These are phyloP conservation scores for Cinchona pubescens DNA, from an alignment of 257 asterid genomes.

Conservation along the genomic window DNA sequence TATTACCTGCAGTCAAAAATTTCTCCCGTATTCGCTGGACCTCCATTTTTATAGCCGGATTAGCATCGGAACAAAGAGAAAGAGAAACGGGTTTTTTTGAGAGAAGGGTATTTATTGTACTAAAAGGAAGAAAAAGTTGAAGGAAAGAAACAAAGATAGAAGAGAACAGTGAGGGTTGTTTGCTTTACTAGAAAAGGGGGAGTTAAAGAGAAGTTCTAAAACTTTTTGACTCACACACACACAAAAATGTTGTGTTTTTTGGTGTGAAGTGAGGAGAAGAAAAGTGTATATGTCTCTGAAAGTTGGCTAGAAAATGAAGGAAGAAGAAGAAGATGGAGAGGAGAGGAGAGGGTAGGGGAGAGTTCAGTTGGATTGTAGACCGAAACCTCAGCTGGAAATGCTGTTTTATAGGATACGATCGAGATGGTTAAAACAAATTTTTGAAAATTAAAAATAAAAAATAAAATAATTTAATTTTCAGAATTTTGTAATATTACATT, in stretches of 20 bases:
- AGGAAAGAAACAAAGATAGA: conserved; percentile 27
- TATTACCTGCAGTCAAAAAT: conserved; percentile 27
- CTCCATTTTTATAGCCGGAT: conserved; percentile 10
- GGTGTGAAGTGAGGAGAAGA: background rate
- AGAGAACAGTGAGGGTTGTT: conserved; percentile 26
- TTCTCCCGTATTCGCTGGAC: conserved; percentile 12
- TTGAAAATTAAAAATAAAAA: background rate
- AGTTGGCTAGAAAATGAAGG: background rate
- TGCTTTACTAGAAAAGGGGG: conserved; percentile 14
- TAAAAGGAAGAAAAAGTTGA: conserved; percentile 16
- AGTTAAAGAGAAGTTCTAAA: conserved; percentile 15
- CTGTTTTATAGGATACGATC: conserved; percentile 54
- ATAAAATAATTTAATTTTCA: too few species aligned
- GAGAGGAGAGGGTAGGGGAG: background rate
- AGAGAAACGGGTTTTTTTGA: conserved; percentile 10
- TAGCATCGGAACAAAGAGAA: conserved; percentile 66
- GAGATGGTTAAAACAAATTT: background rate
- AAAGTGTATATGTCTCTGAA: too few species aligned
- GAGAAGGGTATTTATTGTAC: conserved; percentile 11
- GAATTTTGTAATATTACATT: background rate
- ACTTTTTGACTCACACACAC: background rate
- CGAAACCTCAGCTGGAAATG: conserved; percentile 33
- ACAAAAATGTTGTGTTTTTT: background rate
- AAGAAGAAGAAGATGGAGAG: conserved; percentile 7
- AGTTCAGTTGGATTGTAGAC: conserved; percentile 36